A percentile compares a stretch with the other conserved stretches of the same genome.
phyloP scores from a whole-genome alignment of 352 stramenopile genomes.

The Globisporangium radiosum region DNA sequence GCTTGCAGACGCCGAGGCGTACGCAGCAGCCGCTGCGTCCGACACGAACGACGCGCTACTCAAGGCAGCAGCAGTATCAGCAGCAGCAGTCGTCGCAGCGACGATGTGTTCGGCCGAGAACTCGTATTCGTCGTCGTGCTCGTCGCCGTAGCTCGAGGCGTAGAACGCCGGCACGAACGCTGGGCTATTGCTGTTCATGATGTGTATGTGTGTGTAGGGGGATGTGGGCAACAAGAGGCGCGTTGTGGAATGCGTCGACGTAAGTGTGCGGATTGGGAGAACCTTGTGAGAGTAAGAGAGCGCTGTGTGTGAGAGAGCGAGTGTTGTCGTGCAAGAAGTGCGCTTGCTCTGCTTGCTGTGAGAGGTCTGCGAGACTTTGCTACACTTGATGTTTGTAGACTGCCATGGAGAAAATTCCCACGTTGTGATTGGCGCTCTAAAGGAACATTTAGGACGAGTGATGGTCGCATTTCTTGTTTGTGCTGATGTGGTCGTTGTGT shows the following conservation, averaged over 20 bases:
- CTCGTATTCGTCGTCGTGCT: constrained; percentile 21
- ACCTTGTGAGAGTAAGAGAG: no score
- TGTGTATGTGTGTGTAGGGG: constrained; percentile 4
- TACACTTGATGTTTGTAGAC: background rate
- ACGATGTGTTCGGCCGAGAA: constrained; percentile 15
- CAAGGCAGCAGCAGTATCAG: no score
- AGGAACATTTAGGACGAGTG: background rate
- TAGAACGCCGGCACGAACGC: constrained; percentile 25
- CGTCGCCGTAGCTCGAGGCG: constrained; percentile 27
- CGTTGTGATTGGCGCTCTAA: constrained; percentile 20
- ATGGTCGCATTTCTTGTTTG: no score
- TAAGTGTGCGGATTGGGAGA: no score
- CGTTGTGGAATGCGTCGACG: constrained; percentile 4
- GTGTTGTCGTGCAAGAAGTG: background rate
- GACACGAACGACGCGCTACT: no score
- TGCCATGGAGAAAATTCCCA: constrained; percentile 23
- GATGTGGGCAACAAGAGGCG: background rate
- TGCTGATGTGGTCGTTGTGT: background rate
- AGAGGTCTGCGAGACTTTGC: background rate
- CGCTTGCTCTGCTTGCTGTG: background rate
- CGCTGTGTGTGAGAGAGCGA: no score
- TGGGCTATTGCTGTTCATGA: constrained; percentile 15
- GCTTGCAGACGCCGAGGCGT: constrained; percentile 4
- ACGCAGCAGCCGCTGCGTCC: background rate
- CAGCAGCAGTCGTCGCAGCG: background rate